A percentile compares a stretch with the other conserved stretches of the same genome.
These are phyloP conservation scores for Metschnikowia anglica DNA, from an alignment of 805 yeast genomes.

Conservation along the genomic window DNA sequence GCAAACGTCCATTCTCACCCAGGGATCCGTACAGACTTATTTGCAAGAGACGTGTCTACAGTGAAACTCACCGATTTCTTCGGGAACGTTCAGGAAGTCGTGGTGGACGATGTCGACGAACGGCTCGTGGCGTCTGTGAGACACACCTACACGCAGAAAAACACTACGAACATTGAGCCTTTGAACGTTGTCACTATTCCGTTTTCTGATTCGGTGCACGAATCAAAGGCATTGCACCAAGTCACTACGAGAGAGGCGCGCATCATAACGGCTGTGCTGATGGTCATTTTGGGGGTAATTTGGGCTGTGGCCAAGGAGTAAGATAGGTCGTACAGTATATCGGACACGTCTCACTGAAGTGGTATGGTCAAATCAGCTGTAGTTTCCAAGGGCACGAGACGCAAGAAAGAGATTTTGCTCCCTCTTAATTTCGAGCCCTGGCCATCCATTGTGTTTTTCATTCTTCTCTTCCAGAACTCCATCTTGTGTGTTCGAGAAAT, in stretches of 20 bases:
- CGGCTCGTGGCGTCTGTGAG: conserved; percentile 35
- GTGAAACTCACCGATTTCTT: conserved; percentile 90
- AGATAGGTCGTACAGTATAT: neutral
- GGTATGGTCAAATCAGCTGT: too few species aligned
- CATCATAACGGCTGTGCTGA: conserved; percentile 18
- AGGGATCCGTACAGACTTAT: conserved; percentile 86
- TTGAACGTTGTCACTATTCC: conserved; percentile 6
- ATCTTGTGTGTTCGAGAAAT: too few species aligned
- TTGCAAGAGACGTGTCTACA: conserved; percentile 59
- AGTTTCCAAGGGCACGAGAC: too few species aligned
- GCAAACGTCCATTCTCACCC: conserved; percentile 88
- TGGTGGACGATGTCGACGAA: conserved; percentile 56
- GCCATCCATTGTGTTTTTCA: too few species aligned
- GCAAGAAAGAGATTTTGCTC: too few species aligned
- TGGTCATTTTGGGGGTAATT: conserved; percentile 17
- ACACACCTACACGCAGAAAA: neutral
- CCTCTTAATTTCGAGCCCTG: too few species aligned
- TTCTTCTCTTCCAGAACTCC: too few species aligned
- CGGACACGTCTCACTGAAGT: too few species aligned
- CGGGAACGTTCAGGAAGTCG: conserved; percentile 83
- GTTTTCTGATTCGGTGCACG: conserved; percentile 9
- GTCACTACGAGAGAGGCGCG: conserved; percentile 18
- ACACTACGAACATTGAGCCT: neutral
- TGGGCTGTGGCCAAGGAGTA: conserved; percentile 20
- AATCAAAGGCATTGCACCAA: conserved; percentile 15